Base-by-base conservation (phyloP, 2,329 filamentous ascomycete genomes). In the Podosphaera aphanis region DNA sequence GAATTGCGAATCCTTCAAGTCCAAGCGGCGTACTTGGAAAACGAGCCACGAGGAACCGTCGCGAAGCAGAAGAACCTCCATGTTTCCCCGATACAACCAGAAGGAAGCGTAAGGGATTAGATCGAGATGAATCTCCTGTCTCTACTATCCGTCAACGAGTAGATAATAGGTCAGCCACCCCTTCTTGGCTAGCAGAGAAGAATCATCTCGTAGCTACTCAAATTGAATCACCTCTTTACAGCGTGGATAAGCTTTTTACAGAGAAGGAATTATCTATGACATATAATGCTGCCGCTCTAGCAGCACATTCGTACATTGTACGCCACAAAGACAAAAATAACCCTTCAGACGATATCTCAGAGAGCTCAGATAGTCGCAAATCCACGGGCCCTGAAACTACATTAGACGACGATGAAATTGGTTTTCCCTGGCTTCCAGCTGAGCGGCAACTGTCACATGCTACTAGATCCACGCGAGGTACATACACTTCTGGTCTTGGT, bases 181-280 rank as follows among this genome's bases (percentile, higher is more conserved):
- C 68, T 25, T 79, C 74, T 1, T 78, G 74, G 73, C 70, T 73
- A 55, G 71, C 66, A 44, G 74, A 78, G 62, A 73, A 45, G 64
- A 67, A 51, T 62, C 63, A 47, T 62, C 65, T 46, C 63, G 69
- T 48, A 18, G 46, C 51, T 47, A 70, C 71, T 56, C 68, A 74
- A 53, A 68, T 71, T 18, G 74, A 61, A 18, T 55, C 71, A 7
- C 68, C 73, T 0, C 61, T 74, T 1, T 78, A 77, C 57, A 78
- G 71, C 56, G 71, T 80, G 48, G 74, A 79, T 53, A 79, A 79
- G 62, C 68, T 80, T 33, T 80, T 80, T 44, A 79, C 75, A 0
- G 76, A 80, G 53, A 79, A 77, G 60, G 76, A 80, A 61, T 65
- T 80, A 25, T 67, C 70, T 3, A 68, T 79, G 64, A 73, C 72